A percentile compares a stretch with the other conserved stretches of the same genome.
Evolutionary conservation across 2,329 filamentous ascomycete species (phyloP).

Genomic region (Incumbomyces lentus): DNA sequence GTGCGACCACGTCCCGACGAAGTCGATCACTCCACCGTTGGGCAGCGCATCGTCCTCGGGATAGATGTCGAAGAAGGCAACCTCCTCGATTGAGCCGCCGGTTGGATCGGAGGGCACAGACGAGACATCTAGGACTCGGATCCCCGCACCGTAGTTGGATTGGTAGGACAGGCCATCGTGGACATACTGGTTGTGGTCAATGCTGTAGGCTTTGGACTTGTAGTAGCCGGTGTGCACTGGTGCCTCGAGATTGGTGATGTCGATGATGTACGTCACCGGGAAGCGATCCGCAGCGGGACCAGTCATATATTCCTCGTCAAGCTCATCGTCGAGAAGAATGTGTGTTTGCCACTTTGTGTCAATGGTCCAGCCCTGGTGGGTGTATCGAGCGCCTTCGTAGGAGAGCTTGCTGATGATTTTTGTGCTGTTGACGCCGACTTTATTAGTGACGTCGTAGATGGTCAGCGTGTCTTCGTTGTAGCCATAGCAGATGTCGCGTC

Average conservation of each 20-base stretch:
- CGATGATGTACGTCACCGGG: slow-evolving; percentile 44
- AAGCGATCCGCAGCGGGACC: slow-evolving; percentile 34
- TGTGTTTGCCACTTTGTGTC: slow-evolving; percentile 36
- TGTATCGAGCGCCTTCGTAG: slow-evolving; percentile 32
- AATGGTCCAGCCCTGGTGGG: slow-evolving; percentile 48
- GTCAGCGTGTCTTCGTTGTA: slow-evolving; percentile 37
- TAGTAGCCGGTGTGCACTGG: slow-evolving; percentile 37
- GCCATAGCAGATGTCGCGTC: slow-evolving; percentile 46
- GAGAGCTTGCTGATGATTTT: slow-evolving; percentile 16
- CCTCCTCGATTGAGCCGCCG: slow-evolving; percentile 37
- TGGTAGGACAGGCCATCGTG: slow-evolving; percentile 38
- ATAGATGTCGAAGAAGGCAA: slow-evolving; percentile 42
- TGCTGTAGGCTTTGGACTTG: slow-evolving; percentile 32
- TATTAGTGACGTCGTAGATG: slow-evolving; percentile 14
- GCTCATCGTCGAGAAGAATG: slow-evolving; percentile 45
- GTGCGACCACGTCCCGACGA: slow-evolving; percentile 37
- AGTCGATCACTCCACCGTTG: slow-evolving; percentile 7
- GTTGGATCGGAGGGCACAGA: slow-evolving; percentile 29
- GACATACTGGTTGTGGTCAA: slow-evolving; percentile 44
- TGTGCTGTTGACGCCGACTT: slow-evolving; percentile 19
- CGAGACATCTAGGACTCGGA: slow-evolving; percentile 28
- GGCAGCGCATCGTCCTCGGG: slow-evolving; percentile 39
- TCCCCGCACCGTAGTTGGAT: slow-evolving; percentile 42
- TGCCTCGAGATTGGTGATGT: slow-evolving; percentile 35
- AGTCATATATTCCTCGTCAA: slow-evolving; percentile 37